Conservation (phyloP, 768 basidiomycete genomes). For the Suillus paluster region DNA sequence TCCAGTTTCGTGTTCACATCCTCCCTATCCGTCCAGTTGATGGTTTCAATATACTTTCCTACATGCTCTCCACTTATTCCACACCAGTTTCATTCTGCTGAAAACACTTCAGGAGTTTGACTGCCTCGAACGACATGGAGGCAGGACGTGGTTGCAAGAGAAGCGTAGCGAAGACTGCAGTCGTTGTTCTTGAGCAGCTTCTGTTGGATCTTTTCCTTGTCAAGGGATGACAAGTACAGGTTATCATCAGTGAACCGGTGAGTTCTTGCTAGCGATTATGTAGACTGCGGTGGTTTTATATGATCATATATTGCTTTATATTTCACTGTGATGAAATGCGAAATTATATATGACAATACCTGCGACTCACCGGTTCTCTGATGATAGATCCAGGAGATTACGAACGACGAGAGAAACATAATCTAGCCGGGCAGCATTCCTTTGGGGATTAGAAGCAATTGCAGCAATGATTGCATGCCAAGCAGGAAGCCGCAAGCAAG, state of each 20-base stretch:
- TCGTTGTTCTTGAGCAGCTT: constrained; percentile 17
- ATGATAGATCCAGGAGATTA: constrained; percentile 26
- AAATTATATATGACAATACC: too few relatives aligned
- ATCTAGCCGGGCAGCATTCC: constrained; percentile 23
- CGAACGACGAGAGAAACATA: constrained; percentile 23
- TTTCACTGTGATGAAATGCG: too few relatives aligned
- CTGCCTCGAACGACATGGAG: too few relatives aligned
- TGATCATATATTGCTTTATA: too few relatives aligned
- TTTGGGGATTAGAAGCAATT: constrained; percentile 25
- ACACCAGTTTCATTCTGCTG: constrained; percentile 22
- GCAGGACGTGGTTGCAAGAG: background rate
- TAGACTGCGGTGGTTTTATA: too few relatives aligned
- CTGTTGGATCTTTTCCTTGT: constrained; percentile 14
- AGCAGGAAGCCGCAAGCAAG: constrained; percentile 20
- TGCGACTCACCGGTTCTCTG: too few relatives aligned
- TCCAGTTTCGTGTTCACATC: background rate
- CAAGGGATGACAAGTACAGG: constrained; percentile 28
- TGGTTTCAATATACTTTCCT: constrained; percentile 13
- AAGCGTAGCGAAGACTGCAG: constrained; percentile 20
- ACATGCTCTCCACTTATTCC: constrained; percentile 27
- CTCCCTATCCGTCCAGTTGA: too few relatives aligned
- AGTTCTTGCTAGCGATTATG: too few relatives aligned
- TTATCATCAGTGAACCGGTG: too few relatives aligned
- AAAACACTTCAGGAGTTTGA: constrained; percentile 19
- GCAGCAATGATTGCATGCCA: constrained; percentile 19